These are phyloP conservation scores for Komagataella pseudopastoris DNA, from an alignment of 805 yeast species.

Conservation along the genomic window DNA sequence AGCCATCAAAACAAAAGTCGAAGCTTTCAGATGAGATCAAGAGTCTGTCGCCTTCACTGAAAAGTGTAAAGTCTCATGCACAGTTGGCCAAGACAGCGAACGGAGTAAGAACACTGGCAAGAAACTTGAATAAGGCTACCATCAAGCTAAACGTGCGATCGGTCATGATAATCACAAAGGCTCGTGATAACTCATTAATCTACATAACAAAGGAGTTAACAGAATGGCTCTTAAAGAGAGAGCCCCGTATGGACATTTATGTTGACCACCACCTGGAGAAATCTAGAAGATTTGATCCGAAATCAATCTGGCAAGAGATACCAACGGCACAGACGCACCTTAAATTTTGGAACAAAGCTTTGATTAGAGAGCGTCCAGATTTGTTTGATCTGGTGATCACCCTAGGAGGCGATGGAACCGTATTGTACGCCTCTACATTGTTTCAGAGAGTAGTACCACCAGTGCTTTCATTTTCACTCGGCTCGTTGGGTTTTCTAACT, in stretches of 20 bases:
- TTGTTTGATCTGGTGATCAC: constrained; percentile 70
- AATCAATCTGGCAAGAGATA: constrained; percentile 32
- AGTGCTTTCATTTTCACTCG: constrained; percentile 75
- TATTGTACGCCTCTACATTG: constrained; percentile 72
- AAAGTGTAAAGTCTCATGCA: constrained; percentile 53
- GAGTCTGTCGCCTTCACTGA: constrained; percentile 12
- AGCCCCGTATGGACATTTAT: constrained; percentile 29
- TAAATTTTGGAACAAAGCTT: constrained; percentile 56
- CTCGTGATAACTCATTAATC: constrained; percentile 68
- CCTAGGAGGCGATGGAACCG: constrained; percentile 96
- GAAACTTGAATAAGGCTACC: constrained; percentile 55
- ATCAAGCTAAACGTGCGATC: constrained; percentile 57
- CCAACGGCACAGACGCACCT: constrained; percentile 32
- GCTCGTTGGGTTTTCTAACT: constrained; percentile 87
- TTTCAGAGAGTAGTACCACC: constrained; percentile 88
- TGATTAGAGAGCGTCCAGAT: constrained; percentile 31
- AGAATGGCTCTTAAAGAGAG: constrained; percentile 49
- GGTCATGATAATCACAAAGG: constrained; percentile 79
- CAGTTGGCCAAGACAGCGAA: constrained; percentile 72
- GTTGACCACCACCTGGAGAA: constrained; percentile 59
- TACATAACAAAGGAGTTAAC: constrained; percentile 68
- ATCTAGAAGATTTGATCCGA: constrained; percentile 51
- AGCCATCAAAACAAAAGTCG: neutral
- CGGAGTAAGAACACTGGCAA: constrained; percentile 66
- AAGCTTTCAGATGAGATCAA: neutral